phyloP scores from a whole-genome alignment of 2,329 filamentous ascomycete genomes.

The Epichloe baconii region DNA sequence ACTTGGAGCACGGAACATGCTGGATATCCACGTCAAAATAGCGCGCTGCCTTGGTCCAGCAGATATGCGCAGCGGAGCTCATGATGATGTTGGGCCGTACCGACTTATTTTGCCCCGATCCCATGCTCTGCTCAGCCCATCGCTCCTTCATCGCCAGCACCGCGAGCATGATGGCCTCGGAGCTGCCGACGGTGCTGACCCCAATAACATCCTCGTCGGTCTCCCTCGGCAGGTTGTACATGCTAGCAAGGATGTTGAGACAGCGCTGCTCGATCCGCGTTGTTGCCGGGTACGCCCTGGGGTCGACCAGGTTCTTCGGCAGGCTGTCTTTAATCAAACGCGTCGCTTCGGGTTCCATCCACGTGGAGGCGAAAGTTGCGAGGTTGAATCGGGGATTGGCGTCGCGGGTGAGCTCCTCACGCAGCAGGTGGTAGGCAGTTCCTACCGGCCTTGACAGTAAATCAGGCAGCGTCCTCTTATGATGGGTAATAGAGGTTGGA shows the following conservation, averaged over 20 bases:
- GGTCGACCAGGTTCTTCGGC: slow-evolving; percentile 91
- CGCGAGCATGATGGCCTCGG: slow-evolving; percentile 66
- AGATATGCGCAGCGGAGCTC: slow-evolving; percentile 92
- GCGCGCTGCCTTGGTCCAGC: slow-evolving; percentile 85
- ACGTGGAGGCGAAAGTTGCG: too few relatives aligned
- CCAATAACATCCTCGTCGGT: slow-evolving; percentile 50
- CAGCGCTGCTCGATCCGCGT: slow-evolving; percentile 87
- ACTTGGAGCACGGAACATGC: slow-evolving; percentile 51
- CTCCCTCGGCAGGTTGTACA: slow-evolving; percentile 68
- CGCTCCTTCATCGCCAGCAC: slow-evolving; percentile 25
- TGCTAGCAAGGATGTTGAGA: slow-evolving; percentile 76
- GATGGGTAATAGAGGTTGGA: too few relatives aligned
- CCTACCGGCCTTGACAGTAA: too few relatives aligned
- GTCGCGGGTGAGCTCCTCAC: too few relatives aligned
- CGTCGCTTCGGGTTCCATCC: neutral
- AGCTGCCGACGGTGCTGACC: slow-evolving; percentile 79
- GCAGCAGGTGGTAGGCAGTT: too few relatives aligned
- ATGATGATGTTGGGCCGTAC: slow-evolving; percentile 77
- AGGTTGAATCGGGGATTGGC: too few relatives aligned
- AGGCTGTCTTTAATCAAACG: slow-evolving; percentile 67
- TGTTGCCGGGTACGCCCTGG: slow-evolving; percentile 70
- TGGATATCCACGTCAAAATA: slow-evolving; percentile 93
- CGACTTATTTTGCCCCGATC: slow-evolving; percentile 18
- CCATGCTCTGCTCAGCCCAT: slow-evolving; percentile 58
- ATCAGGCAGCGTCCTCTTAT: too few relatives aligned